Base-by-base conservation (phyloP, 495 filamentous ascomycete species). In the Amniculicola lignicola region DNA sequence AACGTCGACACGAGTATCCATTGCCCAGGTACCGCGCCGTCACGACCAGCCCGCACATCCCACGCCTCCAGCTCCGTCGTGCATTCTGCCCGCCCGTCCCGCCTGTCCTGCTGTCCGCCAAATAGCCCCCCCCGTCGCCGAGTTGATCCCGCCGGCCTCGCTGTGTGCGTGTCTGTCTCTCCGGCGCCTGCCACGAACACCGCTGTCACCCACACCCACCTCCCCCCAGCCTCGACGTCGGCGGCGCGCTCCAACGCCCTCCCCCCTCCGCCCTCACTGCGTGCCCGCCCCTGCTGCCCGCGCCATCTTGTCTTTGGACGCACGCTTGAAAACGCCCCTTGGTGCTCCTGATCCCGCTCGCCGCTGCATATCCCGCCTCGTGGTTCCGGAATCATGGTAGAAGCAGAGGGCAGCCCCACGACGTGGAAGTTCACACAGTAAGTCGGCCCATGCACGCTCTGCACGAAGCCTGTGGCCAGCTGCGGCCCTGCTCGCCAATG, bases 391-490 rank as follows among this genome's bases (percentile, higher is more conserved):
- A 91, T 85, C 76, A 98, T 98, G 93, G 91, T 93, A 77, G 93
- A 96, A 79, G 88, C 85, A 77, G 93, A 96, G 76, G 79, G 86
- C 74, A 86, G 81, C 74, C 81, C 89, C 72, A 92, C 93, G 66
- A 96, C 92, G 72, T 97, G 93, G 93, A 97, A 97, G 80, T 98
- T 98, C 77, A 98, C 93, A 74, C 93, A 98, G 93, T 98, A 82
- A 81, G 94, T 90, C 15, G 35, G 18, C 45, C 22, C 50, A 4
- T 21, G n/a, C 4, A 9, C 16, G 6, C 19, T 6, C 37, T 18
- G 16, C 16, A 9, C n/a, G n/a, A n/a, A n/a, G n/a, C n/a, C n/a
- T n/a, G n/a, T n/a, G n/a, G n/a, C n/a, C n/a, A n/a, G n/a, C n/a
- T n/a, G n/a, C n/a, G n/a, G n/a, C n/a, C n/a, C n/a, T n/a, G n/a